phyloP scores from a whole-genome alignment of 108 stramenopile species.

The Ochromonas danica region DNA sequence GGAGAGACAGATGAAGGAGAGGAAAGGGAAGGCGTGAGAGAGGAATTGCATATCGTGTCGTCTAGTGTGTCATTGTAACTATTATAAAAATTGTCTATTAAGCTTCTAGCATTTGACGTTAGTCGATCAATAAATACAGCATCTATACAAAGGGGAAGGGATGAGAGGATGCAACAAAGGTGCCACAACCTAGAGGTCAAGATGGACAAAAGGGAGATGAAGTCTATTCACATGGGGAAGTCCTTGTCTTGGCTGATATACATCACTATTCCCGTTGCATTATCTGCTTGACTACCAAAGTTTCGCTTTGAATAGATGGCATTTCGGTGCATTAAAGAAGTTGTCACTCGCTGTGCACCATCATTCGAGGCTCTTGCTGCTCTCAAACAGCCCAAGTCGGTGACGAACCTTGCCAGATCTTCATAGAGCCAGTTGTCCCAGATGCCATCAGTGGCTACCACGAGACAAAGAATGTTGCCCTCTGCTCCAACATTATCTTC shows the following conservation, averaged over 20 bases:
- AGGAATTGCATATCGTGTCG: too few species aligned
- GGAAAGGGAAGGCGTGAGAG: too few species aligned
- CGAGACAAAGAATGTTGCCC: neutral
- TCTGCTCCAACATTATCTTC: neutral
- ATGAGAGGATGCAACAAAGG: too few species aligned
- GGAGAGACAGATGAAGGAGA: too few species aligned
- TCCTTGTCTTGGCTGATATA: conserved; percentile 4
- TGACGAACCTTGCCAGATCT: conserved; percentile 44
- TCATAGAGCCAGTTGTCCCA: conserved; percentile 62
- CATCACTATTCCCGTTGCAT: conserved; percentile 44
- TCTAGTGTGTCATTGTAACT: too few species aligned
- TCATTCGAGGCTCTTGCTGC: conserved; percentile 19
- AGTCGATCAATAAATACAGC: too few species aligned
- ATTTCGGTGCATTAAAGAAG: conserved; percentile 53
- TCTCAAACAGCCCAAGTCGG: conserved; percentile 27
- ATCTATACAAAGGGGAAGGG: too few species aligned
- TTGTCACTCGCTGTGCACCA: conserved; percentile 35
- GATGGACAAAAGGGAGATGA: too few species aligned
- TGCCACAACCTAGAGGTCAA: too few species aligned
- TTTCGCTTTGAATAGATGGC: conserved; percentile 44
- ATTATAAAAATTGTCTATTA: neutral
- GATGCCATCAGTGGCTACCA: conserved; percentile 9
- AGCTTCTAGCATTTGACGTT: too few species aligned
- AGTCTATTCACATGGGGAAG: neutral
- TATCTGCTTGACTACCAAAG: conserved; percentile 57